phyloP scores from a whole-genome alignment of 1,139 yeast genomes.

The Protomyces arabidopsidicola region DNA sequence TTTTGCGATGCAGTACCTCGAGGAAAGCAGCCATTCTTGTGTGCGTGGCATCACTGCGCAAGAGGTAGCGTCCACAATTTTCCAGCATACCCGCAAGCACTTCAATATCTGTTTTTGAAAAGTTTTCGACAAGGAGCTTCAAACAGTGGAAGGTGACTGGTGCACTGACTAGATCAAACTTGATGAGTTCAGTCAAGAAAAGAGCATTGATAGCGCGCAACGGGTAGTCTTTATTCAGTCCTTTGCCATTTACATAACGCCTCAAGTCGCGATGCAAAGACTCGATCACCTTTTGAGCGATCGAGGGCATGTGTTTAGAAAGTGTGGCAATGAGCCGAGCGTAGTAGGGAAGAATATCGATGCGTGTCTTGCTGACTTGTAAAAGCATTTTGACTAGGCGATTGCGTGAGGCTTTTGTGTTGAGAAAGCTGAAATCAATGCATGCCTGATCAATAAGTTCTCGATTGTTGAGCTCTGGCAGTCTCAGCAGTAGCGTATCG shows the following conservation, averaged over 20 bases:
- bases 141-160: constrained; percentile 59
- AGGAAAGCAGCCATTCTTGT: constrained; percentile 62
- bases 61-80: constrained; percentile 63
- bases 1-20: constrained; percentile 51
- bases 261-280: constrained; percentile 56
- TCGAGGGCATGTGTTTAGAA: constrained; percentile 47
- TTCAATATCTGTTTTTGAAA: constrained; percentile 60
- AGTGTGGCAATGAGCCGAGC: constrained; percentile 67
- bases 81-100: constrained; percentile 65
- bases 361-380: constrained; percentile 35
- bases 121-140: constrained; percentile 50
- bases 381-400: constrained; percentile 56
- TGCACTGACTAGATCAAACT: constrained; percentile 69
- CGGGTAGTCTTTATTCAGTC: constrained; percentile 43
- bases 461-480: constrained; percentile 44
- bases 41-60: constrained; percentile 58
- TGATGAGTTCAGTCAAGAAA: constrained; percentile 69
- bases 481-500: constrained; percentile 30
- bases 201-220: constrained; percentile 50
- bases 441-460: constrained; percentile 57
- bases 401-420: constrained; percentile 70
- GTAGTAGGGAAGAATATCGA: constrained; percentile 45
- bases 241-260: constrained; percentile 39
- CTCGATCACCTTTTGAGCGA: constrained; percentile 54
- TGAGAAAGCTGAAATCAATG: constrained; percentile 53